Evolutionary conservation across 148 eudicot species (phyloP).

Genomic region (Chenopodium album): DNA sequence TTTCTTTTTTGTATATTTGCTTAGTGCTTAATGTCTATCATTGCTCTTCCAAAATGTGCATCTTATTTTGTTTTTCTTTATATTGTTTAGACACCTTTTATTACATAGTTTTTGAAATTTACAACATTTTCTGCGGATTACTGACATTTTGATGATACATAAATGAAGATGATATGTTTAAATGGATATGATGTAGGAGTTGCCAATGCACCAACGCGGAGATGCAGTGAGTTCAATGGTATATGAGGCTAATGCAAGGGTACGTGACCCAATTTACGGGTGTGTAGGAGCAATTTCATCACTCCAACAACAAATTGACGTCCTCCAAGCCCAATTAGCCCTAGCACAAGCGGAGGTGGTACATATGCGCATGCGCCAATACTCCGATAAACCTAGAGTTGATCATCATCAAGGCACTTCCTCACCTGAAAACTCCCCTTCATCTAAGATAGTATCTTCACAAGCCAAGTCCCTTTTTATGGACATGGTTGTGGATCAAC

Average conservation of each 20-base stretch:
- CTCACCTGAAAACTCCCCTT: constrained; percentile 53
- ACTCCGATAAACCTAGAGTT: constrained; percentile 1
- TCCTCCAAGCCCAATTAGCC: constrained; percentile 69
- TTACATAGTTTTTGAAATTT: too few relatives aligned
- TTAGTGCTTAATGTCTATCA: too few relatives aligned
- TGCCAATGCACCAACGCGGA: constrained; percentile 70
- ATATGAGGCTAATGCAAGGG: constrained; percentile 86
- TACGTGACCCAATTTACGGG: constrained; percentile 88
- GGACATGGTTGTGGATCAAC: constrained; percentile 58
- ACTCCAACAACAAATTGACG: constrained; percentile 68
- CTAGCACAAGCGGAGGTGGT: constrained; percentile 78
- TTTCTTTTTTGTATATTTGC: too few relatives aligned
- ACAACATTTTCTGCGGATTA: too few relatives aligned
- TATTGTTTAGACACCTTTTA: too few relatives aligned
- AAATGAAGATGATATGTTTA: neutral
- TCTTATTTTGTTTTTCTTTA: too few relatives aligned
- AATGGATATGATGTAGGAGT: constrained; percentile 41
- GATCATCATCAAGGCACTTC: constrained; percentile 21
- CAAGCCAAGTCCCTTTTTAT: constrained; percentile 59
- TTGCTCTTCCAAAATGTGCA: too few relatives aligned
- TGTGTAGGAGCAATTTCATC: constrained; percentile 93
- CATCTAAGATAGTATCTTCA: constrained; percentile 36
- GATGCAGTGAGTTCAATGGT: constrained; percentile 93
- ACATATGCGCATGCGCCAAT: constrained; percentile 51
- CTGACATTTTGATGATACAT: too few relatives aligned